Evolutionary conservation across 140 eudicot genomes (phyloP), one percentile per base, ranked within the genome.

Genomic region (Anethum foeniculum): DNA sequence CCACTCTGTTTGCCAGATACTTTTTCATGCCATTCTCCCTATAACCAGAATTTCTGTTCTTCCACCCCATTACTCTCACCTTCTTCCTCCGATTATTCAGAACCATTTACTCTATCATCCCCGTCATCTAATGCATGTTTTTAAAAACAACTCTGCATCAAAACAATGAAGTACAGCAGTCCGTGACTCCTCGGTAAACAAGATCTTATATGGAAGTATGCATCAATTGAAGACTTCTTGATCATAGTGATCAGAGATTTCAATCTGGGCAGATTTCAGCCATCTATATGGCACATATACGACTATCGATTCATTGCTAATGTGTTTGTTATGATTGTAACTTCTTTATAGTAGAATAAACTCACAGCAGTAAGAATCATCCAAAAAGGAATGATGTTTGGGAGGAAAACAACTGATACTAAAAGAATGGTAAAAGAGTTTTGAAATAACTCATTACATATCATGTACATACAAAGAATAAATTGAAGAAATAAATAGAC

Each of bases 21-120:
- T 18, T 88, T 88, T 69, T 83, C 93, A 67, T 81, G 87, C 25
- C 81, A 71, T 81, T 88, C 83, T 32, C 90, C 82, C 56, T 81
- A 81, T 13, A 93, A 82, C 78, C 77, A 86, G 34, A 87, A 88
- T 64, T 92, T 91, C 36, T 81, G 79, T 76, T 85, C 77, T 16
- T 82, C 86, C 15, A 92, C 97, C 23, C 97, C 97, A n/a, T 92
- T 90, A 1, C 80, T 89, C 64, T 95, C 99, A 25, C 97, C 99
- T 80, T 89, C 97, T 62, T 89, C 91, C 49, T 95, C 99, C 14
- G 97, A 88, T 13, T 80, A 86, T 83, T 90, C 97, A 56, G 91
- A 92, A 81, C 90, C 97, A 3, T 91, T 90, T 80, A 86, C 97
- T 72, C 86, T 89, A 77, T 95, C 99, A 58, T 97, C 99, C 19